A percentile compares a stretch with the other conserved stretches of the same genome.
These are phyloP conservation scores for Entonaema liquescens DNA, from an alignment of 495 filamentous ascomycete genomes.

Conservation along the genomic window DNA sequence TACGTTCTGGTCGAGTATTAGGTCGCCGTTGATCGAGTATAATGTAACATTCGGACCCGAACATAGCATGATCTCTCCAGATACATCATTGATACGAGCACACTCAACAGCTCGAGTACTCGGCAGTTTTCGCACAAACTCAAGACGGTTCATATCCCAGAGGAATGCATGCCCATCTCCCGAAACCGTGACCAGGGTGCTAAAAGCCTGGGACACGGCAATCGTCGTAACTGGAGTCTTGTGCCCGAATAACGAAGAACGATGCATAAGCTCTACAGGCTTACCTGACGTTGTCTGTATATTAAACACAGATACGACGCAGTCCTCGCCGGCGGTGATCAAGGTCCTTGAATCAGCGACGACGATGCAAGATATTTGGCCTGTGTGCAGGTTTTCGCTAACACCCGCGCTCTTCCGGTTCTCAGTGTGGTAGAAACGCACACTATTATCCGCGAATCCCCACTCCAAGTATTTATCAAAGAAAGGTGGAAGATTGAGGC, in stretches of 20 bases:
- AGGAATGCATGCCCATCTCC: slow-evolving; percentile 82
- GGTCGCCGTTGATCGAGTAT: slow-evolving; percentile 88
- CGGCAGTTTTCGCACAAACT: slow-evolving; percentile 81
- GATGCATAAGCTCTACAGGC: slow-evolving; percentile 80
- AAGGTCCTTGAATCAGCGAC: slow-evolving; percentile 91
- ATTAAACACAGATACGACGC: slow-evolving; percentile 85
- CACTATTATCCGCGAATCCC: slow-evolving; percentile 92
- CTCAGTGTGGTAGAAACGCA: slow-evolving; percentile 87
- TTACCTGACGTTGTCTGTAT: slow-evolving; percentile 64
- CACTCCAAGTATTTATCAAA: slow-evolving; percentile 95
- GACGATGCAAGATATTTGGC: slow-evolving; percentile 79
- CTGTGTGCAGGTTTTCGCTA: slow-evolving; percentile 91
- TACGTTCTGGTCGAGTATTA: slow-evolving; percentile 81
- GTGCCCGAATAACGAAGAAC: slow-evolving; percentile 87
- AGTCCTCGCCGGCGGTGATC: slow-evolving; percentile 90
- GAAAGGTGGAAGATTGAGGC: slow-evolving; percentile 83
- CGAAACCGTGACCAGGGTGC: slow-evolving; percentile 81
- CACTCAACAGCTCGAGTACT: slow-evolving; percentile 65
- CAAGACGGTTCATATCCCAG: slow-evolving; percentile 92
- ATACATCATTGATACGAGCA: slow-evolving; percentile 86
- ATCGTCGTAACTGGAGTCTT: slow-evolving; percentile 80
- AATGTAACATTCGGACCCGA: slow-evolving; percentile 74
- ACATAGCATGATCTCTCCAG: slow-evolving; percentile 87
- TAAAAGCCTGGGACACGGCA: slow-evolving; percentile 86
- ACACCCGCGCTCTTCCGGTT: slow-evolving; percentile 75